Conservation (phyloP, 2,329 filamentous ascomycete genomes). For the Penicillium sp. region DNA sequence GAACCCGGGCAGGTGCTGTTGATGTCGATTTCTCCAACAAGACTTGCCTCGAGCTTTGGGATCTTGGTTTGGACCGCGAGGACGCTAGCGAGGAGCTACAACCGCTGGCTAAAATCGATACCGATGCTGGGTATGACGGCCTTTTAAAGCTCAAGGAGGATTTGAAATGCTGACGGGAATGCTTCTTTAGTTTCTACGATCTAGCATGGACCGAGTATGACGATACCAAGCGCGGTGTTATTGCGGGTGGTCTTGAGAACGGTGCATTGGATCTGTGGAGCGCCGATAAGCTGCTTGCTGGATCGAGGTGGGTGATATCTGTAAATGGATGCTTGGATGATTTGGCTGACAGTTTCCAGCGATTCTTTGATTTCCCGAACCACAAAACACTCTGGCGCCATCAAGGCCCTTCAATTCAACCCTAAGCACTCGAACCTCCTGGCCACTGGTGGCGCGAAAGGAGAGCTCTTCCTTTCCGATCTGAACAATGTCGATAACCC, state of each 20-base stretch:
- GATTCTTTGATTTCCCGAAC: constrained; percentile 85
- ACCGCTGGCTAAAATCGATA: constrained; percentile 77
- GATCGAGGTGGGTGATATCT: constrained; percentile 46
- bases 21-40: constrained; percentile 98
- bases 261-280: constrained; percentile 93
- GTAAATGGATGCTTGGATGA: background rate
- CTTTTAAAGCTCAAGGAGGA: background rate
- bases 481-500: constrained; percentile 85
- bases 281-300: constrained; percentile 65
- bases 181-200: constrained; percentile 79
- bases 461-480: constrained; percentile 95
- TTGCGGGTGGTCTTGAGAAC: constrained; percentile 93
- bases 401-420: constrained; percentile 97
- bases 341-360: constrained; percentile 32
- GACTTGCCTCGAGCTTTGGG: constrained; percentile 95
- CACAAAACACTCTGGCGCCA: constrained; percentile 85
- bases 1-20: constrained; percentile 90
- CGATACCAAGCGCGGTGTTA: constrained; percentile 79
- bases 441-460: constrained; percentile 89
- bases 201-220: constrained; percentile 89
- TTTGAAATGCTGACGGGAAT: constrained; percentile 21
- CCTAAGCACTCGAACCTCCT: constrained; percentile 86
- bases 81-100: constrained; percentile 79
- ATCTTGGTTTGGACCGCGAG: constrained; percentile 77
- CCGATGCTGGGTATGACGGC: constrained; percentile 75